Percentiles rank a stretch among this genome's conserved stretches.
These are phyloP conservation scores for Neurospora crassa DNA, from an alignment of 2,329 filamentous ascomycete species.

Conservation along the genomic window DNA sequence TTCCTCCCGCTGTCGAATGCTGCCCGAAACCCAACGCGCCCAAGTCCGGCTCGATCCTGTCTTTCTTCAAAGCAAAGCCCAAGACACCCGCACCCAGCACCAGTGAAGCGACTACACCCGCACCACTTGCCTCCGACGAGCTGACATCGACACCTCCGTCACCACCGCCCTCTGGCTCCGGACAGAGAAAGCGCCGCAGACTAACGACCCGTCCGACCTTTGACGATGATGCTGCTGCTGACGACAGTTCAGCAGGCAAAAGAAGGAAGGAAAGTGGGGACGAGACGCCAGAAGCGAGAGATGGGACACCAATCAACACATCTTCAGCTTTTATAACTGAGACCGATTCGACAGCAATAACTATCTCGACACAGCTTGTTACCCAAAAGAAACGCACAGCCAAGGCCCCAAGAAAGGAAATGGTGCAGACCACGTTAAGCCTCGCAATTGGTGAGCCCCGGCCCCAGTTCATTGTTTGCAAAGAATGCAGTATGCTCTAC, in stretches of 20 bases:
- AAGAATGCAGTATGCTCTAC: constrained; percentile 33
- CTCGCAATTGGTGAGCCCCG: constrained; percentile 25
- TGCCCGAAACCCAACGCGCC: constrained; percentile 2
- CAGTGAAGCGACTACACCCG: constrained; percentile 16
- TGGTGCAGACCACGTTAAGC: constrained; percentile 32
- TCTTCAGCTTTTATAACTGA: not conserved
- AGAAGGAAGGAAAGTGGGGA: not conserved
- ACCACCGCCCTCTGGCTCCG: not conserved
- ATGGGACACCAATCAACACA: not conserved
- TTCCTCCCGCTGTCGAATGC: not conserved
- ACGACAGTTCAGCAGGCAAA: constrained; percentile 1
- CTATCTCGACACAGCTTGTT: not conserved
- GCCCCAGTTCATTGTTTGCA: constrained; percentile 30
- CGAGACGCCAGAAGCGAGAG: not conserved
- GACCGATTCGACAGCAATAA: not conserved
- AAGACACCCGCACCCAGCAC: not conserved
- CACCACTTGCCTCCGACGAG: constrained; percentile 15
- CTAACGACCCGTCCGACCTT: constrained; percentile 22
- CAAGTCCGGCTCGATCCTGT: constrained; percentile 17
- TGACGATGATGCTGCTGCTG: constrained; percentile 5
- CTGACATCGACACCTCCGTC: constrained; percentile 20
- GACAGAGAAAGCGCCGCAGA: constrained; percentile 21
- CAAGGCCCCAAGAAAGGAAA: constrained; percentile 16
- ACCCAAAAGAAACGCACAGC: constrained; percentile 5
- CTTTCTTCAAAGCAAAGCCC: constrained; percentile 17